phyloP scores from a whole-genome alignment of 441 rosid genomes.

The Eutrema salsugineum region DNA sequence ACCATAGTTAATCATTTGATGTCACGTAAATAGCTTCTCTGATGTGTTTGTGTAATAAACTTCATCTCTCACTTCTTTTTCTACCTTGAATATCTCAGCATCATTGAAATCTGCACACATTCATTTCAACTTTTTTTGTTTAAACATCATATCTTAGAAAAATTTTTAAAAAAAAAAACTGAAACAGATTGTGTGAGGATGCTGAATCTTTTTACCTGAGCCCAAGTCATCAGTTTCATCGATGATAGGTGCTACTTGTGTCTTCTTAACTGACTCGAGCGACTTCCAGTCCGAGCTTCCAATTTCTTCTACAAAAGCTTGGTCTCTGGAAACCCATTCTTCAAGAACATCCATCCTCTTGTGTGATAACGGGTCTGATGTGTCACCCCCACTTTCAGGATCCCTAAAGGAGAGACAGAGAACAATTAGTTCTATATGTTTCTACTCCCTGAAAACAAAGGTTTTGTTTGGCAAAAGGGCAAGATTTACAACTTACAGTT shows the following conservation, averaged over 20 bases:
- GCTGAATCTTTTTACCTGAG: conserved; percentile 41
- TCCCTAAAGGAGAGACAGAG: background rate
- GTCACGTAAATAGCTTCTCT: conserved; percentile 9
- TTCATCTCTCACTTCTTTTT: conserved; percentile 35
- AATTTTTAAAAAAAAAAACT: background rate
- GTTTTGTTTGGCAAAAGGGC: background rate
- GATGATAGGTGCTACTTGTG: conserved; percentile 27
- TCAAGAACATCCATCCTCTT: conserved; percentile 38
- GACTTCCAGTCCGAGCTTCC: conserved; percentile 58
- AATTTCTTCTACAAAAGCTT: conserved; percentile 34
- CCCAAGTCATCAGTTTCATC: conserved; percentile 55
- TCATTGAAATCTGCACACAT: conserved; percentile 66
- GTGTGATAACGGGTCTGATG: conserved; percentile 45
- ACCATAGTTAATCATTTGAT: background rate
- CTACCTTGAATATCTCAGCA: conserved; percentile 57
- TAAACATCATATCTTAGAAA: background rate
- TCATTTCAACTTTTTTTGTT: background rate
- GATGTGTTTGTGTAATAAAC: conserved; percentile 16
- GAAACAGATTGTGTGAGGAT: background rate
- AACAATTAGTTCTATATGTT: conserved; percentile 19
- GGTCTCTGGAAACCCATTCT: conserved; percentile 65
- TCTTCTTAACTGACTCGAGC: conserved; percentile 44
- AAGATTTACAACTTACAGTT: conserved; percentile 31
- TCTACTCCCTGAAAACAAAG: background rate
- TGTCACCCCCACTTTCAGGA: conserved; percentile 33